Evolutionary conservation across 106 monocot genomes (phyloP).

Genomic region (Acorus gramineus): DNA sequence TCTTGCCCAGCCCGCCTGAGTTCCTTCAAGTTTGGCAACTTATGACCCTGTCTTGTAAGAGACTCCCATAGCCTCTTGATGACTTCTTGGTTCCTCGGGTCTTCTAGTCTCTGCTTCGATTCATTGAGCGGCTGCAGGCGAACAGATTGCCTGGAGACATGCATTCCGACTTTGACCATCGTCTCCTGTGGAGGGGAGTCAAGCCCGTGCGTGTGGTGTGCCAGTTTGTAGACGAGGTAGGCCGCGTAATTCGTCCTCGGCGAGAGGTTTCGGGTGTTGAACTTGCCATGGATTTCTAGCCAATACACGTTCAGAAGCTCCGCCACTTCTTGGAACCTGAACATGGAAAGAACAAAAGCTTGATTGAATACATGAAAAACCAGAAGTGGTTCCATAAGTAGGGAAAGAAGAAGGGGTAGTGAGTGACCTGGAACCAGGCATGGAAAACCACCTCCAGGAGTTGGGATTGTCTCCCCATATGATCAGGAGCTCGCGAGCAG

Average conservation of each 20-base stretch:
- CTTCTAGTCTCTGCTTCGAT: background rate
- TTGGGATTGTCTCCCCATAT: conserved; percentile 40
- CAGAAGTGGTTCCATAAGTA: background rate
- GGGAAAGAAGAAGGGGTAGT: background rate
- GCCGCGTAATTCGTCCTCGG: conserved; percentile 6
- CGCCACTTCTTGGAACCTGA: conserved; percentile 70
- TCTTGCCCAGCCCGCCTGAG: background rate
- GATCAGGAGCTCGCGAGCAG: conserved; percentile 50
- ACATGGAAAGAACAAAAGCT: background rate
- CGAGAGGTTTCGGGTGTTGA: background rate
- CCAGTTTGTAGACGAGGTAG: conserved; percentile 5
- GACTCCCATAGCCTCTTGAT: too few relatives aligned
- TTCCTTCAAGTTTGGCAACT: background rate
- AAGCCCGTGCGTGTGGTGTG: background rate
- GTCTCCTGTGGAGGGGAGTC: background rate
- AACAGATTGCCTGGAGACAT: background rate
- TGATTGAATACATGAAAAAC: background rate
- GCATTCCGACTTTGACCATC: background rate
- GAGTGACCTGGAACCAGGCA: conserved; percentile 35
- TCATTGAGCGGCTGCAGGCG: background rate
- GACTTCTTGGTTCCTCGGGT: background rate
- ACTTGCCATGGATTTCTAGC: conserved; percentile 13
- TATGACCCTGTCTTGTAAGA: too few relatives aligned
- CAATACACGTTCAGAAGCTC: conserved; percentile 54
- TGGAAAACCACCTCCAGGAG: conserved; percentile 46